Base-by-base conservation (phyloP, 495 filamentous ascomycete genomes). In the Glutinoglossum americanum region DNA sequence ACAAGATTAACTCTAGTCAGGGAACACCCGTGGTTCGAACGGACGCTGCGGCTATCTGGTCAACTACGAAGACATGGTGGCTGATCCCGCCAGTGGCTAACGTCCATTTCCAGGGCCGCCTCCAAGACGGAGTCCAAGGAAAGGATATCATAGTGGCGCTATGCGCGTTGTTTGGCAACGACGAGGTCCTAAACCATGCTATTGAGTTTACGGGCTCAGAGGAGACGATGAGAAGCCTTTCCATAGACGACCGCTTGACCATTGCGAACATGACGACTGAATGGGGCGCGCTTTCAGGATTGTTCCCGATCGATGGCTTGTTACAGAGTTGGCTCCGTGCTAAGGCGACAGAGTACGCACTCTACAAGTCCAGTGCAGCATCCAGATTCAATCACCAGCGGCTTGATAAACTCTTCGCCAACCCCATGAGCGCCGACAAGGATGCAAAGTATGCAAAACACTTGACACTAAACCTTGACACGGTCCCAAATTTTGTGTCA, bases 251-350 rank as follows among this genome's bases (percentile, higher is more conserved):
- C 66, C 75, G 89, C 11, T 67, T 96, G 26, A 80, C 87, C 0
- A 94, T 97, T 64, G 79, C 83, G 45, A 97, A 96, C 70, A 96
- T 97, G 92, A 86, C 89, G 0, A 93, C 85, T 0, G 92, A 98
- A 66, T 97, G 89, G 90, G 88, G 87, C 37, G 90, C 88, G 0
- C 71, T 94, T 13, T 77, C 76, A 28, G 85, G 83, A 19, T 68
- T 89, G 17, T 97, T 95, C 71, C 90, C 89, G 3, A 85, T 94
- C 58, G 89, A 98, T 64, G 57, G 62, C 0, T 73, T 79, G 0
- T 73, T 97, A 27, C 71, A 80, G 62, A 68, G 69, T 17, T 97
- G 92, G 90, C 66, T 90, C 10, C 74, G 80, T 25, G 72, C 71
- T 62, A 93, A 87, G 71, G 88, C 89, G n/a, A 85, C 84, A 7